Percentiles rank a stretch among this genome's conserved stretches.
phyloP scores from a whole-genome alignment of 306 rosid species.

The Cucumis melo region DNA sequence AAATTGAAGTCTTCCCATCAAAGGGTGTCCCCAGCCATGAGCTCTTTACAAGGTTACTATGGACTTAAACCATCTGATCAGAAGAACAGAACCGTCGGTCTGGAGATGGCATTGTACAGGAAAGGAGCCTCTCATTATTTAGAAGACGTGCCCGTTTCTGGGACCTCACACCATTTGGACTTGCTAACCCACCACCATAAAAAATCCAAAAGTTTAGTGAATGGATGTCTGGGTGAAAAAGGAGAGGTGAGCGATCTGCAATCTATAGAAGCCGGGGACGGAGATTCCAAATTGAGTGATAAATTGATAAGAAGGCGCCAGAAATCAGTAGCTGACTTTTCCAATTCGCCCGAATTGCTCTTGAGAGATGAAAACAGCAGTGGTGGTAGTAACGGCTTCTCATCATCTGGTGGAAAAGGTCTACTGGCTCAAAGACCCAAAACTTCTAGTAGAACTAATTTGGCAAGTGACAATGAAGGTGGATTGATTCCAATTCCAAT shows the following conservation, averaged over 20 bases:
- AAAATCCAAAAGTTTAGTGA: constrained; percentile 54
- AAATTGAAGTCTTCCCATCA: constrained; percentile 26
- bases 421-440: constrained; percentile 55
- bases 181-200: constrained; percentile 23
- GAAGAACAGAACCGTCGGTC: constrained; percentile 19
- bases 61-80: constrained; percentile 38
- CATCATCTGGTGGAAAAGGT: constrained; percentile 45
- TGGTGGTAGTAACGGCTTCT: constrained; percentile 32
- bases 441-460: constrained; percentile 24
- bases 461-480: constrained; percentile 27
- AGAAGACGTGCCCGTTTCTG: constrained; percentile 22
- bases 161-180: constrained; percentile 7
- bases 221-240: constrained; percentile 40
- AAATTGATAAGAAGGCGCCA: constrained; percentile 44
- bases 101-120: constrained; percentile 21
- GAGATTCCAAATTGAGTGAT: constrained; percentile 27
- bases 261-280: constrained; percentile 19
- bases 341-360: constrained; percentile 39
- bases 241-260: constrained; percentile 18
- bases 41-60: constrained; percentile 65
- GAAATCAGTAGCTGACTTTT: constrained; percentile 58
- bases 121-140: constrained; percentile 20
- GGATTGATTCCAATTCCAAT: constrained; percentile 27
- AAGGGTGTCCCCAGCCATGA: constrained; percentile 55
- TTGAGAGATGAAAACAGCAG: constrained; percentile 44